phyloP scores from a whole-genome alignment of 106 monocot species.

The Vanilla planifolia region DNA sequence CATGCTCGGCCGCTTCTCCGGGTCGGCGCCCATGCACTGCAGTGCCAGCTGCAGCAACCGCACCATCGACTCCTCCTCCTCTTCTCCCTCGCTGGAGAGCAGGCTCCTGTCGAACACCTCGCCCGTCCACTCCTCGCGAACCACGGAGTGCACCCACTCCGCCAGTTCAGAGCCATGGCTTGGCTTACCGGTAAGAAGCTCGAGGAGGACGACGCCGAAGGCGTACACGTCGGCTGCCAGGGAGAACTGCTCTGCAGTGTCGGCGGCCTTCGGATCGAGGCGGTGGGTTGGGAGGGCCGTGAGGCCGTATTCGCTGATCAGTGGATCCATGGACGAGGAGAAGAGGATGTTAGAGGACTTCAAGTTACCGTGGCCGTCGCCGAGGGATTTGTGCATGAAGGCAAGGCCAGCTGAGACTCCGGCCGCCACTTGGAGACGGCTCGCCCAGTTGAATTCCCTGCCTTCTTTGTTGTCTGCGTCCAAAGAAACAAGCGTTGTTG shows the following conservation, averaged over 20 bases:
- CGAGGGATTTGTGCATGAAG: constrained; percentile 28
- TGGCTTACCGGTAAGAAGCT: constrained; percentile 41
- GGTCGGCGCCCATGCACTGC: constrained; percentile 19
- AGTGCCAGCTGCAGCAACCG: constrained; percentile 32
- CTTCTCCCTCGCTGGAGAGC: constrained; percentile 6
- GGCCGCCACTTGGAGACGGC: constrained; percentile 16
- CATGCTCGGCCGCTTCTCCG: constrained; percentile 20
- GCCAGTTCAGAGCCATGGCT: constrained; percentile 30
- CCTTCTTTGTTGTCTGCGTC: constrained; percentile 8
- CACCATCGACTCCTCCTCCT: constrained; percentile 33
- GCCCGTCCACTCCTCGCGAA: constrained; percentile 44
- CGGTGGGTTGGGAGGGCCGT: not conserved
- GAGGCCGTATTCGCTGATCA: constrained; percentile 46
- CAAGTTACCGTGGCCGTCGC: constrained; percentile 36
- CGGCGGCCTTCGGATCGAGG: not conserved
- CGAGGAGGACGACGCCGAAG: constrained; percentile 41
- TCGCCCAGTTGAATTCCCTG: constrained; percentile 17
- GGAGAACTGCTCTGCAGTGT: not conserved
- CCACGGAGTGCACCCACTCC: constrained; percentile 36
- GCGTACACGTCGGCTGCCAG: constrained; percentile 10
- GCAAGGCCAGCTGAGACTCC: constrained; percentile 21
- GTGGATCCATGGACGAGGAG: constrained; percentile 18
- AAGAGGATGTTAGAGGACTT: constrained; percentile 43
- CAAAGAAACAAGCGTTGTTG: not conserved
- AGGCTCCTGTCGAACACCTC: constrained; percentile 42